Percentiles rank a stretch among this genome's conserved stretches.
Conservation (phyloP, 73 alveolate genomes). For the Uronychia setigera region DNA sequence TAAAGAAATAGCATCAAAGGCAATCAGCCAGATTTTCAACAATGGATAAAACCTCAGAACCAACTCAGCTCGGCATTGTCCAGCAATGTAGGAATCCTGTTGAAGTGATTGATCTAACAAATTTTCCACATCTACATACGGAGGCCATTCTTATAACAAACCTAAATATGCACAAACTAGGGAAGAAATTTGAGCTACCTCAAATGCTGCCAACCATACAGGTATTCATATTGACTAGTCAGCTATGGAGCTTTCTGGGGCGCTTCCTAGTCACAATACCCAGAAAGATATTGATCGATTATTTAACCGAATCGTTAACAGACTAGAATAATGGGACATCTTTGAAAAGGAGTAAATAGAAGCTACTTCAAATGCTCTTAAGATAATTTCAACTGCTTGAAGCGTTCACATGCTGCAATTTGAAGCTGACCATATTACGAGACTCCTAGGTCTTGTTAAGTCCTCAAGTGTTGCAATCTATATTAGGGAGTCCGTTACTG, state of each 20-base stretch:
- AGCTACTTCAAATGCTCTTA: not conserved
- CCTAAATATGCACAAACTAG: too few species aligned
- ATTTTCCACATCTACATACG: not conserved
- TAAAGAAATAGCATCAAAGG: not conserved
- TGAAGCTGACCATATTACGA: not conserved
- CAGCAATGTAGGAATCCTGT: not conserved
- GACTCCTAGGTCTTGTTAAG: not conserved
- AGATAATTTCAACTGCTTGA: not conserved
- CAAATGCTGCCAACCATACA: too few species aligned
- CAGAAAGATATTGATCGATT: not conserved
- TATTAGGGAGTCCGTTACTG: not conserved
- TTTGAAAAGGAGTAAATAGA: not conserved
- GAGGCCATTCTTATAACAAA: too few species aligned
- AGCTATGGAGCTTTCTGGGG: not conserved
- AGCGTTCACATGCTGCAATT: not conserved
- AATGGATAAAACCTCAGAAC: not conserved
- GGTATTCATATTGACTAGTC: not conserved
- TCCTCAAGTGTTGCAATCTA: not conserved
- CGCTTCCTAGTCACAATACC: not conserved
- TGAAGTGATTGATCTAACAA: not conserved
- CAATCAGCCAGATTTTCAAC: not conserved
- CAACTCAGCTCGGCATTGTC: conserved; percentile 1
- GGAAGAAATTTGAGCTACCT: too few species aligned
- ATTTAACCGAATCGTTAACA: not conserved
- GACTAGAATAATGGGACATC: not conserved